Conservation (phyloP, 352 stramenopile genomes). For the Globisporangium okanoganense region DNA sequence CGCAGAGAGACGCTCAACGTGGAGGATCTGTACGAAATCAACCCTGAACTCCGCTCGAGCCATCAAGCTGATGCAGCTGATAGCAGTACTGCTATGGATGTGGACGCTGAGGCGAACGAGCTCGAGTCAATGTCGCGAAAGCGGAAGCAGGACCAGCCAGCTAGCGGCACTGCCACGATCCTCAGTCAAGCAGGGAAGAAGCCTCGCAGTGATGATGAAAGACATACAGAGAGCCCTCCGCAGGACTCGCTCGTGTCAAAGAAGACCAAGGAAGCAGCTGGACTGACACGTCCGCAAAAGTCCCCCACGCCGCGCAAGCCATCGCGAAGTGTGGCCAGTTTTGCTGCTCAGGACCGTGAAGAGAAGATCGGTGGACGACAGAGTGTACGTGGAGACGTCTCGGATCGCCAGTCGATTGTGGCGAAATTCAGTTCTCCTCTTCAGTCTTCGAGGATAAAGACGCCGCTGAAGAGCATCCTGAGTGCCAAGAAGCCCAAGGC, state of each 20-base stretch:
- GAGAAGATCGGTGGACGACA: background rate
- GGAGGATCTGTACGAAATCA: conserved; percentile 39
- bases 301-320: conserved; percentile 16
- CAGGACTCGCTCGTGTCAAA: conserved; percentile 10
- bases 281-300: conserved; percentile 17
- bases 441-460: conserved; percentile 23
- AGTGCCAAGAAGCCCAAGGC: conserved; percentile 60
- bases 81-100: background rate
- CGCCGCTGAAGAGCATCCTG: conserved; percentile 69
- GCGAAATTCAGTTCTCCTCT: conserved; percentile 15
- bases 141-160: conserved; percentile 16
- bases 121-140: conserved; percentile 24
- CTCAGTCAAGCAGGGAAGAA: conserved; percentile 10
- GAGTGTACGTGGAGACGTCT: background rate
- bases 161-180: conserved; percentile 2
- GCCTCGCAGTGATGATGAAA: conserved; percentile 2
- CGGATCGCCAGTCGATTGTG: conserved; percentile 7
- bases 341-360: background rate
- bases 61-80: background rate
- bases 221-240: conserved; percentile 12
- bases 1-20: conserved; percentile 64
- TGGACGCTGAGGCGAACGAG: conserved; percentile 4
- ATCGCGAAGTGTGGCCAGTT: background rate
- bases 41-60: conserved; percentile 13
- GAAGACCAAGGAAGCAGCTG: conserved; percentile 6